phyloP scores from a whole-genome alignment of 2,329 filamentous ascomycete species.

The Penicillium sp. region DNA sequence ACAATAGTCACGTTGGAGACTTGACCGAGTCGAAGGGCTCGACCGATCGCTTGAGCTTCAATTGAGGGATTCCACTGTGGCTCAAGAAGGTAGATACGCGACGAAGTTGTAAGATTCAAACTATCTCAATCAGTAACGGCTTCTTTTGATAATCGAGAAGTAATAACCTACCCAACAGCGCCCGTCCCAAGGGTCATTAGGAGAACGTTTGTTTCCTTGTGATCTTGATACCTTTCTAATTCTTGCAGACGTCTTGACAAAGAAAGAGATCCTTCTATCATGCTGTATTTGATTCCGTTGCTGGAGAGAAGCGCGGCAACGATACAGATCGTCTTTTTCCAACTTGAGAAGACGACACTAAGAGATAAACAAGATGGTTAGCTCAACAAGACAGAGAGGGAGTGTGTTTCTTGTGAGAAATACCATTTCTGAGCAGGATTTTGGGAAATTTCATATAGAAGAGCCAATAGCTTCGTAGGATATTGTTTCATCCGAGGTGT shows the following conservation, averaged over 20 bases:
- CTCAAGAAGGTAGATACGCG: constrained; percentile 7
- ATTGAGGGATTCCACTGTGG: constrained; percentile 9
- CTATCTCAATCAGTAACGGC: not conserved
- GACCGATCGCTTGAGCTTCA: constrained; percentile 5
- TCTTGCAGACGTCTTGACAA: not conserved
- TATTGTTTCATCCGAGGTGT: not conserved
- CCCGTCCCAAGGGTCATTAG: not conserved
- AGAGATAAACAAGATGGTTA: not conserved
- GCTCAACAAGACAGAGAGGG: not conserved
- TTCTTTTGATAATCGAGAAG: not conserved
- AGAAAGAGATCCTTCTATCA: not conserved
- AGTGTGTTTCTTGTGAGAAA: not conserved
- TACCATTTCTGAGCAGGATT: not conserved
- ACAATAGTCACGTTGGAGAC: not conserved
- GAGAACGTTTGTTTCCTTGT: not conserved
- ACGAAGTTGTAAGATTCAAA: not conserved
- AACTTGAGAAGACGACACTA: not conserved
- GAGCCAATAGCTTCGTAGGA: not conserved
- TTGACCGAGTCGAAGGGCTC: constrained; percentile 7
- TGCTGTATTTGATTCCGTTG: not conserved
- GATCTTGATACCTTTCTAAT: not conserved
- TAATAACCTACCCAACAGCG: not conserved
- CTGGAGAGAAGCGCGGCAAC: not conserved
- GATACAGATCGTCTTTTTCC: not conserved
- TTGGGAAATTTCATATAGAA: not conserved